Evolutionary conservation across 441 rosid genomes (phyloP), one percentile per base, ranked within the genome.

Genomic region (Lepidium campestre): DNA sequence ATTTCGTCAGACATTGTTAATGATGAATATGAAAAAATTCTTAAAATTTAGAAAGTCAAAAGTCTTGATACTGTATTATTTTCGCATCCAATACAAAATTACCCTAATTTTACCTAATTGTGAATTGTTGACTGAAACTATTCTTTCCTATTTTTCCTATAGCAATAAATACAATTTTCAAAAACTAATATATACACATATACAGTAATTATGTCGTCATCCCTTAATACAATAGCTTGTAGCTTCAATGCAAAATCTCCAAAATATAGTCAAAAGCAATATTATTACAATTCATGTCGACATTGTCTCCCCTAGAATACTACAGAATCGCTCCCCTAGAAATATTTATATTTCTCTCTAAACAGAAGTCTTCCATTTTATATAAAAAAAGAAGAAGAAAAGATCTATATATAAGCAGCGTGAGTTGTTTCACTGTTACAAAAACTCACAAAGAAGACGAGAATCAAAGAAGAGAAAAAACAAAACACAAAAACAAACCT

Each of bases 161-260:
- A 47, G 41, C 36, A 58, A 36, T 37, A 36, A 56, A 48, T 25
- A 4, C 6, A 14, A 22, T 54, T 65, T 9, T 34, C 35, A 36
- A 11, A 54, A 45, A 71, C 44, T 39, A 19, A 29, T 46, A 46
- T 56, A 18, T 10, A 37, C 53, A 62, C 63, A 56, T 12, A 1
- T 39, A 31, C 15, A 64, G 61, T 57, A 66, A 66, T 39, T 42
- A 75, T 78, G 79, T 78, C 74, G 77, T 31, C 79, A 78, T 75
- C 59, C 49, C 25, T 34, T 1, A 23, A 47, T 37, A 54, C 11
- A 19, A 20, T 6, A 20, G 14, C 32, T 23, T 32, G 42, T 45
- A 58, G 11, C 47, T 42, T 52, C 62, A 62, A 12, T 19, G 17
- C 35, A 64, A 71, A 31, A 11, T 0, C 6, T 15, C 5, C 6